These are phyloP conservation scores for Macadamia integrifolia DNA, from an alignment of 164 flowering plant genomes.

Conservation along the genomic window DNA sequence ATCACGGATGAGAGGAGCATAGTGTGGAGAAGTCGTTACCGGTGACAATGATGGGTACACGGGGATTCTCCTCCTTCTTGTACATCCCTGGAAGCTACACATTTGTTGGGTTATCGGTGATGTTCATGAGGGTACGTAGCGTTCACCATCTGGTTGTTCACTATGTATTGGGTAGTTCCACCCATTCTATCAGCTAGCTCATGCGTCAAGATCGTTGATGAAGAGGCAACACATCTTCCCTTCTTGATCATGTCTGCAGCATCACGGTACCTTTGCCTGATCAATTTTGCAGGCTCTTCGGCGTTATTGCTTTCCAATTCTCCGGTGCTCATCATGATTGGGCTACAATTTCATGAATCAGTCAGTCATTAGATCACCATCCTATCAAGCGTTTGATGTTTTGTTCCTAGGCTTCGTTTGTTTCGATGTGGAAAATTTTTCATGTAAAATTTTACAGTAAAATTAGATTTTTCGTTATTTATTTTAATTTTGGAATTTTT, in stretches of 20 bases:
- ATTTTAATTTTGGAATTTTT: too few species aligned
- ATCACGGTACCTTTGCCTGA: slow-evolving; percentile 48
- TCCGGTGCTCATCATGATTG: slow-evolving; percentile 50
- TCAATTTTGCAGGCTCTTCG: slow-evolving; percentile 44
- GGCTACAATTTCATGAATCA: slow-evolving; percentile 21
- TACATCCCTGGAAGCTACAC: slow-evolving; percentile 54
- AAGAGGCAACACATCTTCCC: slow-evolving; percentile 49
- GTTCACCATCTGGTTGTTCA: slow-evolving; percentile 55
- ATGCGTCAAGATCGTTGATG: slow-evolving; percentile 52
- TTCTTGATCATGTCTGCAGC: slow-evolving; percentile 42
- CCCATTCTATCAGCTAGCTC: slow-evolving; percentile 39
- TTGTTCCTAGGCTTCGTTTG: too few species aligned
- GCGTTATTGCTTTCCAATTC: slow-evolving; percentile 48
- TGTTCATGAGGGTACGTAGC: slow-evolving; percentile 48
- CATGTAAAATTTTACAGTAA: too few species aligned
- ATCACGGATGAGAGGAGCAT: slow-evolving; percentile 53
- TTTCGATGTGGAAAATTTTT: too few species aligned
- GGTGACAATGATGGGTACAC: slow-evolving; percentile 51
- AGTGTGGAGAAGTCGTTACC: slow-evolving; percentile 53
- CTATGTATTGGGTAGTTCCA: slow-evolving; percentile 50
- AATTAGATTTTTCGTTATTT: too few species aligned
- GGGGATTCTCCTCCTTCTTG: slow-evolving; percentile 44
- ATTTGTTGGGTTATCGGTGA: slow-evolving; percentile 49
- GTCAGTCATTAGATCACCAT: too few species aligned
- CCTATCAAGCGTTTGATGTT: too few species aligned